Evolutionary conservation across 257 asterid genomes (phyloP), one percentile per base, ranked within the genome.

Genomic region (Penstemon barbatus): DNA sequence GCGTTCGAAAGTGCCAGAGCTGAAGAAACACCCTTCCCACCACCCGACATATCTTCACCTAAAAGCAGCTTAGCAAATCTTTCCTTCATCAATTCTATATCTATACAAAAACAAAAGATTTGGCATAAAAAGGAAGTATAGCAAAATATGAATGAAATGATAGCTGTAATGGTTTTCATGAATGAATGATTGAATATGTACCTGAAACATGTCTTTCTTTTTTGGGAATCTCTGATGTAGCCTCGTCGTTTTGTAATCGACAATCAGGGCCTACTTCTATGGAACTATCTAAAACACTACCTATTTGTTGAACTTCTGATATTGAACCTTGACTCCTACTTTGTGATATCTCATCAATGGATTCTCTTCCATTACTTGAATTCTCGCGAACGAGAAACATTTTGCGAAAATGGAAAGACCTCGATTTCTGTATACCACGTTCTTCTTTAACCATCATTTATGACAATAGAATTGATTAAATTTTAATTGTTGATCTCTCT

Each of bases 1-100:
- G 98, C 92, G 25, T 91, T 91, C 10, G 98, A 91, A 51, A 89
- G 73, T 56, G 98, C 98, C 58, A 91, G 65, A 59, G 98, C 98
- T 12, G 97, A 88, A 57, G 97, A 82, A 77, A 91, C 97, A 19
- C 97, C 97, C 79, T 88, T 88, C 49, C 96, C 97, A 8, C 96
- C 91, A 41, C 97, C 97, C 0, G 97, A 91, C 96, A 89, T 91
- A 71, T 91, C 98, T 69, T 89, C 98, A 54, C 98, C 98, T 52
- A 91, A 63, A 7, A 91, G 95, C 49, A 91, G 86, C 81, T 91
- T 91, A 0, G 94, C 77, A 61, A 81, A 89, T 74, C 75, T 87
- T 78, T 89, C 96, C 82, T 84, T 91, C 92, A 91, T 87, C 81
- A 74, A 45, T 4, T 89, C 92, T 80, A 86, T 61, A 51, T 91